A percentile compares a stretch with the other conserved stretches of the same genome.
These are phyloP conservation scores for Scheffersomyces amazonensis DNA, from an alignment of 805 yeast species.

Conservation along the genomic window DNA sequence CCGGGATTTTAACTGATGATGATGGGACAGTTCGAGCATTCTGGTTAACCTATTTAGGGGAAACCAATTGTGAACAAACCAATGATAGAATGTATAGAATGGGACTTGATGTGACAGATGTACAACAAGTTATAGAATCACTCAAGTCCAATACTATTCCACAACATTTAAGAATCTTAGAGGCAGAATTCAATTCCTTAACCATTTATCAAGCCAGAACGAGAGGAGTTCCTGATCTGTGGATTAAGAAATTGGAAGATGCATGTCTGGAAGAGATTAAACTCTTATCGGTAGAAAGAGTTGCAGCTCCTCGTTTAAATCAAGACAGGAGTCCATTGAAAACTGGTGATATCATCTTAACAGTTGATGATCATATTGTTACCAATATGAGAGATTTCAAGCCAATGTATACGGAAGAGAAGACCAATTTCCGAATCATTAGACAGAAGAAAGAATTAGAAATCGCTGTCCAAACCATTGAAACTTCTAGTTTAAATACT, in stretches of 20 bases:
- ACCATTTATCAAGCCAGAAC: conserved; percentile 74
- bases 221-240: conserved; percentile 82
- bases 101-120: conserved; percentile 74
- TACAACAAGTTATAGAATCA: conserved; percentile 52
- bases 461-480: conserved; percentile 61
- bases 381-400: conserved; percentile 67
- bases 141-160: conserved; percentile 54
- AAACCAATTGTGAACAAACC: conserved; percentile 47
- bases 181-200: conserved; percentile 71
- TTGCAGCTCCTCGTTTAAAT: conserved; percentile 45
- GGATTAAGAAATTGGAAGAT: conserved; percentile 70
- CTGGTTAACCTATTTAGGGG: conserved; percentile 85
- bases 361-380: conserved; percentile 64
- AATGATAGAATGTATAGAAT: conserved; percentile 64
- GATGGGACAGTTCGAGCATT: conserved; percentile 81
- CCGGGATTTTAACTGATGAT: conserved; percentile 74
- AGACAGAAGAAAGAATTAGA: conserved; percentile 67
- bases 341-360: conserved; percentile 75
- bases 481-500: conserved; percentile 56
- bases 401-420: conserved; percentile 40
- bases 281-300: conserved; percentile 67
- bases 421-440: conserved; percentile 59
- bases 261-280: conserved; percentile 65
- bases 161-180: conserved; percentile 58
- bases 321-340: conserved; percentile 32